A percentile compares a stretch with the other conserved stretches of the same genome.
These are phyloP conservation scores for Rugonectria rugulosa DNA, from an alignment of 2,329 filamentous ascomycete genomes.

Conservation along the genomic window DNA sequence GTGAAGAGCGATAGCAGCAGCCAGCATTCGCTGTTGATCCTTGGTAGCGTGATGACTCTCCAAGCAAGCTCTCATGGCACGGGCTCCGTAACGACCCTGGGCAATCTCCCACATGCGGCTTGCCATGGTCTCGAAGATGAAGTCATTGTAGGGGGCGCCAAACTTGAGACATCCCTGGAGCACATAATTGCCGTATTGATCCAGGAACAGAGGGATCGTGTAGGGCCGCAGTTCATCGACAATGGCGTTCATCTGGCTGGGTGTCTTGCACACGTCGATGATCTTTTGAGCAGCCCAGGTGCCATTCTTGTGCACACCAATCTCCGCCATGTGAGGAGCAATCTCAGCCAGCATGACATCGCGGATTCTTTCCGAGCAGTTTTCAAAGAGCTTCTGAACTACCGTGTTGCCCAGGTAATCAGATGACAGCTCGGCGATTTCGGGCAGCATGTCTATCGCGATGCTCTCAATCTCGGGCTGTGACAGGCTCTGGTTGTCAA, in stretches of 20 bases:
- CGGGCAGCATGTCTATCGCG: constrained; percentile 91
- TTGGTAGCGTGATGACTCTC: constrained; percentile 96
- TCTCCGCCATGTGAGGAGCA: constrained; percentile 90
- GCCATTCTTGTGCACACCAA: constrained; percentile 98
- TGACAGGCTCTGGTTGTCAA: constrained; percentile 91
- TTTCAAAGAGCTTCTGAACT: constrained; percentile 98
- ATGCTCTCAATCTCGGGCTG: constrained; percentile 90
- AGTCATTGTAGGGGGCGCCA: constrained; percentile 86
- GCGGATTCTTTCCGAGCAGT: constrained; percentile 88
- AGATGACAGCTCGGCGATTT: constrained; percentile 92
- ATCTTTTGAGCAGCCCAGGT: constrained; percentile 99
- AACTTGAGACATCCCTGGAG: constrained; percentile 96
- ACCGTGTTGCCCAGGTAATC: constrained; percentile 99
- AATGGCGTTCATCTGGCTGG: constrained; percentile 82
- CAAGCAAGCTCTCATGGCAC: constrained; percentile 95
- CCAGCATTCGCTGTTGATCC: constrained; percentile 94
- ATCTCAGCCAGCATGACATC: constrained; percentile 92
- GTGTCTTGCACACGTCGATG: constrained; percentile 92
- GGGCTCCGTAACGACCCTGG: constrained; percentile 91
- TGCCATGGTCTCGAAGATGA: constrained; percentile 98
- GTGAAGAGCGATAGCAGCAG: constrained; percentile 93
- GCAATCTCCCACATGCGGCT: constrained; percentile 91
- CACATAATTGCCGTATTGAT: constrained; percentile 99
- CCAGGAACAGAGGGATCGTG: constrained; percentile 89
- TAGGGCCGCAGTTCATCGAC: constrained; percentile 85